Base-by-base conservation (phyloP, 2,329 filamentous ascomycete species). In the Ophiostoma pallidulum region DNA sequence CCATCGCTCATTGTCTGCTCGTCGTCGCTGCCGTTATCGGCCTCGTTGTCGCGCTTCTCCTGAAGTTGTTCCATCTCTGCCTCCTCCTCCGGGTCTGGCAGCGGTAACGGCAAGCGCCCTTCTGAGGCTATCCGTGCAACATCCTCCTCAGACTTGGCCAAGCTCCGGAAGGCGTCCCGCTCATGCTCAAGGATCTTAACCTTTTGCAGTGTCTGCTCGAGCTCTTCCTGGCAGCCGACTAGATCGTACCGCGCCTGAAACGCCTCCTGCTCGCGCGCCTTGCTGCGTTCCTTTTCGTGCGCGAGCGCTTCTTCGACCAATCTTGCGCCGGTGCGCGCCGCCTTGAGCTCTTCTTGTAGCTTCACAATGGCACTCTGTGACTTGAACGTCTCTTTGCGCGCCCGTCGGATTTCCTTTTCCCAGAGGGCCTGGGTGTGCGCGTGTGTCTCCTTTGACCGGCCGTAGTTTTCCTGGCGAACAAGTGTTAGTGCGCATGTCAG, bases 321-420 rank as follows among this genome's bases (percentile, higher is more conserved):
- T 54, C 77, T 78, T 43, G 73, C 64, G n/a, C 68, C 65, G 22
- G 65, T 65, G 38, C 80, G 74, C 44, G 75, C 68, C 0, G 76
- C 67, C 60, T 86, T 86, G 53, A 86, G 71, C 57, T 87, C 82
- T 56, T 86, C 83, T 60, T 86, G 82, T n/a, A 83, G 61, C 60
- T 85, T 85, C 56, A 86, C 76, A 28, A 82, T 73, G 10, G 69
- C 64, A 3, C 82, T 85, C 56, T 85, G 81, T n/a, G 77, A 75
- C 59, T 86, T 86, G 71, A 86, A 86, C 3, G 79, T 80, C 56
- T 87, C 84, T 57, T 87, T 87, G 42, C 81, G 72, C 9, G 77
- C 74, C 48, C 78, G 73, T 47, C 82, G 75, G 37, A 86, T 80
- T 61, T 87, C 83, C 60, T 86, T 86, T 57, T 87, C 83, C 75